Evolutionary conservation across 768 basidiomycete species (phyloP).

Genomic region (Tephrocybe sp.): DNA sequence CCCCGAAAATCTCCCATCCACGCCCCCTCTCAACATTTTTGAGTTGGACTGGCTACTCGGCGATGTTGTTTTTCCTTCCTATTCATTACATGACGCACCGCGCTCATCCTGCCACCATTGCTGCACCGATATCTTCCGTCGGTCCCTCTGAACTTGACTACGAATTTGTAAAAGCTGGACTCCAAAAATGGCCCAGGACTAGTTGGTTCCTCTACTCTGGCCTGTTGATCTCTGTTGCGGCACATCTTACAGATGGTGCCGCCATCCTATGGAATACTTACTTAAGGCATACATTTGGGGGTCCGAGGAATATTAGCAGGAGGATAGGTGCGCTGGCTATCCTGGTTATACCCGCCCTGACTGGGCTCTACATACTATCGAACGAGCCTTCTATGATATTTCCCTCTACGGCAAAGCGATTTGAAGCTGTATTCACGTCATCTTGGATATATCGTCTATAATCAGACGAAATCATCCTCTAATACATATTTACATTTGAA

Average conservation of each 20-base stretch:
- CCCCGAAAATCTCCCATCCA: slow-evolving; percentile 30
- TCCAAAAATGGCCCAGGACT: slow-evolving; percentile 60
- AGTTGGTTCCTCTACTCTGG: slow-evolving; percentile 65
- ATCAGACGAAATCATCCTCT: neutral
- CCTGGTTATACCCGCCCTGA: slow-evolving; percentile 49
- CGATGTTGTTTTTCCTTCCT: slow-evolving; percentile 57
- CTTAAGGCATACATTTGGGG: slow-evolving; percentile 28
- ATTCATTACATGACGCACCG: slow-evolving; percentile 74
- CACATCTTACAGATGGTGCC: slow-evolving; percentile 67
- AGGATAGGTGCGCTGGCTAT: slow-evolving; percentile 31
- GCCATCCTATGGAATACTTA: slow-evolving; percentile 53
- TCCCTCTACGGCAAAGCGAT: slow-evolving; percentile 48
- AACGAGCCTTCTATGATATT: slow-evolving; percentile 61
- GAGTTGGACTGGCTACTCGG: slow-evolving; percentile 63
- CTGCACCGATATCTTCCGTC: slow-evolving; percentile 52
- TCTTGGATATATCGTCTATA: slow-evolving; percentile 50
- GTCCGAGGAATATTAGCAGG: slow-evolving; percentile 13
- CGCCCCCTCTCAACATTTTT: slow-evolving; percentile 44
- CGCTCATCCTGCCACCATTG: slow-evolving; percentile 44
- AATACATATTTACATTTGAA: neutral
- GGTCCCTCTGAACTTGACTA: slow-evolving; percentile 80
- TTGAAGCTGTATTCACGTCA: slow-evolving; percentile 46
- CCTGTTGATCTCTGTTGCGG: slow-evolving; percentile 51
- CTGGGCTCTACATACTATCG: slow-evolving; percentile 54
- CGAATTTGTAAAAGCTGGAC: slow-evolving; percentile 77